Evolutionary conservation across 2,329 filamentous ascomycete species (phyloP).

Genomic region (Sclerotinia glacialis): DNA sequence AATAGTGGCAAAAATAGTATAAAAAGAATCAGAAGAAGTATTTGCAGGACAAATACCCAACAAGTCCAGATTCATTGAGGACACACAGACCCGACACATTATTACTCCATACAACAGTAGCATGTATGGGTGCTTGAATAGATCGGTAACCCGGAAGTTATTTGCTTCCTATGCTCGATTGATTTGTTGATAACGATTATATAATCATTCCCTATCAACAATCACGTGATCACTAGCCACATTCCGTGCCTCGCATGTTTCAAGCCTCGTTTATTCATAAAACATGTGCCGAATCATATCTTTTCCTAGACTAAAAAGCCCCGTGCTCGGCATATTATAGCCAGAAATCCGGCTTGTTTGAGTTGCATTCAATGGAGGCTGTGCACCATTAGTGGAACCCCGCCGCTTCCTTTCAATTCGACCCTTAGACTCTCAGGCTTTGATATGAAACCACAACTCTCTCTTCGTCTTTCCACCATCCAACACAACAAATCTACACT

Average conservation of each 20-base stretch:
- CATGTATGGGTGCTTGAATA: too few relatives aligned
- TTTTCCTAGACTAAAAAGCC: too few relatives aligned
- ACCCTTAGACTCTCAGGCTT: conserved; percentile 3
- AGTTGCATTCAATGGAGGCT: not conserved
- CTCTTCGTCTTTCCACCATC: not conserved
- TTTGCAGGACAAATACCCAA: not conserved
- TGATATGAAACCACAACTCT: conserved; percentile 1
- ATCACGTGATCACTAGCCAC: not conserved
- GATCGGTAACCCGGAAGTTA: not conserved
- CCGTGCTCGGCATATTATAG: not conserved
- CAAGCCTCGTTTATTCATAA: too few relatives aligned
- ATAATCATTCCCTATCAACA: not conserved
- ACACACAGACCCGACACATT: not conserved
- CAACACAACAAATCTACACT: conserved; percentile 2
- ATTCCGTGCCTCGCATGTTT: not conserved
- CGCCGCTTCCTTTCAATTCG: conserved; percentile 4
- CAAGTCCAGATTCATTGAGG: not conserved
- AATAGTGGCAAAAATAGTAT: not conserved
- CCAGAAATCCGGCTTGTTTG: not conserved
- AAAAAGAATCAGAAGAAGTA: not conserved
- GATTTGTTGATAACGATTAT: not conserved
- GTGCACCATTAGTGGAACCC: conserved; percentile 1
- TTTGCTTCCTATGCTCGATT: not conserved
- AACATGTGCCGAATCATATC: not conserved
- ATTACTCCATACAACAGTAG: too few relatives aligned